Conservation (phyloP, 2,329 filamentous ascomycete genomes). For the Anthostomella pinea region DNA sequence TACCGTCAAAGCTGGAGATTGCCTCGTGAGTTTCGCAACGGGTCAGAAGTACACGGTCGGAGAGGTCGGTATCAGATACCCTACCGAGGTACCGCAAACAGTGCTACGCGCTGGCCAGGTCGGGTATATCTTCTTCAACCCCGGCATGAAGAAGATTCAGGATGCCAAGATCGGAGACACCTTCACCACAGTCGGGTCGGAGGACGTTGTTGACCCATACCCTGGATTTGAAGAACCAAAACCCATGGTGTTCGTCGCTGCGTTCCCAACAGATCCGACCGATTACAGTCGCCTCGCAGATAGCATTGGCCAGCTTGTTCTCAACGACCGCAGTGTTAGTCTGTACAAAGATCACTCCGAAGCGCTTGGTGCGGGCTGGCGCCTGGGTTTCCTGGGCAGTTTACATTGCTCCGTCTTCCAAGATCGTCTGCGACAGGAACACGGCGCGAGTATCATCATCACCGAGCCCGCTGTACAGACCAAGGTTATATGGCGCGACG, state of each 20-base stretch:
- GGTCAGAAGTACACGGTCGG: constrained; percentile 88
- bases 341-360: constrained; percentile 93
- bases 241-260: constrained; percentile 97
- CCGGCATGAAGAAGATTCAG: constrained; percentile 94
- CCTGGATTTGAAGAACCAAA: constrained; percentile 97
- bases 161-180: constrained; percentile 97
- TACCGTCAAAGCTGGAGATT: constrained; percentile 75
- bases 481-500: constrained; percentile 75
- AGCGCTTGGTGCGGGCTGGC: constrained; percentile 89
- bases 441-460: constrained; percentile 92
- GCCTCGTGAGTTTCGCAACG: constrained; percentile 84
- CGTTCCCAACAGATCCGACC: constrained; percentile 87
- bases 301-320: constrained; percentile 86
- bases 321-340: constrained; percentile 94
- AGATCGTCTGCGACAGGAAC: constrained; percentile 88
- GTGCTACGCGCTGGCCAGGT: constrained; percentile 87
- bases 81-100: constrained; percentile 76
- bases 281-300: constrained; percentile 87
- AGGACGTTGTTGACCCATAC: constrained; percentile 73
- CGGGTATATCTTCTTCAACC: constrained; percentile 95
- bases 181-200: constrained; percentile 76
- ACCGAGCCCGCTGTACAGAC: constrained; percentile 94
- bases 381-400: constrained; percentile 92
- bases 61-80: constrained; percentile 96
- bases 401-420: constrained; percentile 99